Evolutionary conservation across 2,329 filamentous ascomycete species (phyloP), one percentile per base, ranked within the genome.

Genomic region (Aphanocladium album): DNA sequence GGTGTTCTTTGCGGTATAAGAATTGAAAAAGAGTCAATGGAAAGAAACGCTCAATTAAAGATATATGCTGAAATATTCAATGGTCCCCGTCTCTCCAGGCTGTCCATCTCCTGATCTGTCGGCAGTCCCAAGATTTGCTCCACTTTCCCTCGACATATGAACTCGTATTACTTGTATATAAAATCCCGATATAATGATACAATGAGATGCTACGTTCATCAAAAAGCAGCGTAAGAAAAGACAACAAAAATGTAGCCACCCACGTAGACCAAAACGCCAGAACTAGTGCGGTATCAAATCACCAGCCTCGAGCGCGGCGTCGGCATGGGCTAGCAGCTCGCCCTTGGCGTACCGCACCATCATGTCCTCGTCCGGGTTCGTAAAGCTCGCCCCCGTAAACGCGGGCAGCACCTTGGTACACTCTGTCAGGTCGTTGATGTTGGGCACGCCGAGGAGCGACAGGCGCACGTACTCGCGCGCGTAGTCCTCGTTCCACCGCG

Each of bases 371-470:
- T 70, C 68, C 5, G 64, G 64, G n/a, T 57, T 63, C 56, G 58
- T 60, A 63, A 67, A 73, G 16, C 60, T 62, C 47, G 8, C 35
- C 30, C 43, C 52, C 25, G 49, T 46, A 23, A 21, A 50, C 19
- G 23, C 21, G 1, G 76, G 80, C 21, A 83, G 67, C 1, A 78
- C 79, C 63, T 77, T 75, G 6, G 79, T 81, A 73, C 81, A 84
- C 63, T 83, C 81, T 5, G 76, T 79, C 50, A 84, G 69, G 30
- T 74, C 67, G 68, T 83, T 83, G 67, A 84, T 78, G 64, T 83
- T 83, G 63, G 79, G 73, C 5, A 83, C 80, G 11, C 81, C 82
- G 6, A 84, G 76, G 14, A 84, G 70, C 25, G 76, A 80, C 41
- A 84, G 71, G 6, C 80, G 78, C 27, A 82, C 74, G 64, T 83